Conservation (phyloP, 306 rosid genomes). For the Astragalus membranaceus region DNA sequence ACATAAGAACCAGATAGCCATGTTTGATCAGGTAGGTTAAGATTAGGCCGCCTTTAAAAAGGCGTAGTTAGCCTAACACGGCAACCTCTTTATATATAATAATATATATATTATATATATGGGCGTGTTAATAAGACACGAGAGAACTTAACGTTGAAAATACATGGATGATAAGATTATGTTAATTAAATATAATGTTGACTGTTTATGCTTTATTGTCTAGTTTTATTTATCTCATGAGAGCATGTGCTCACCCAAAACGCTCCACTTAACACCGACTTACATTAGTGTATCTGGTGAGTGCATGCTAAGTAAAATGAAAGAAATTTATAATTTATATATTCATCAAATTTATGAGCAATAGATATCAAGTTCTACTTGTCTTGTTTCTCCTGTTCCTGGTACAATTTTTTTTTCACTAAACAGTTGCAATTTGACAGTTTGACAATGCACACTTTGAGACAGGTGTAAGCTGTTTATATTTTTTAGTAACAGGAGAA, state of each 20-base stretch:
- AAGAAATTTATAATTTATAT: neutral
- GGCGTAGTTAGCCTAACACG: too few species aligned
- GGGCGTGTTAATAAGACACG: too few species aligned
- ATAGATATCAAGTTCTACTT: neutral
- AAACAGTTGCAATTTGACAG: too few species aligned
- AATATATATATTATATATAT: too few species aligned
- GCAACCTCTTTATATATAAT: too few species aligned
- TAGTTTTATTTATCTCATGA: neutral
- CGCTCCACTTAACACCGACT: neutral
- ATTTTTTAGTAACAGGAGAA: too few species aligned
- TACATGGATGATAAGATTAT: neutral
- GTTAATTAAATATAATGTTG: neutral
- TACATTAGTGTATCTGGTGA: neutral
- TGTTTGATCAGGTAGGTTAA: neutral
- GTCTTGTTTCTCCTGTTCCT: too few species aligned
- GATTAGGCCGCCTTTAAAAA: too few species aligned
- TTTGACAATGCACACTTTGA: too few species aligned
- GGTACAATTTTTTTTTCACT: too few species aligned
- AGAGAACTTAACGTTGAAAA: neutral
- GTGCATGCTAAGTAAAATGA: neutral
- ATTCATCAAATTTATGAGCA: neutral
- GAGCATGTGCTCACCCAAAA: neutral
- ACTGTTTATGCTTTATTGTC: neutral
- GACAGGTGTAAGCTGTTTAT: too few species aligned
- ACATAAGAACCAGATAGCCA: neutral